Base-by-base conservation (phyloP, 768 basidiomycete species). In the Lactarius indigo region DNA sequence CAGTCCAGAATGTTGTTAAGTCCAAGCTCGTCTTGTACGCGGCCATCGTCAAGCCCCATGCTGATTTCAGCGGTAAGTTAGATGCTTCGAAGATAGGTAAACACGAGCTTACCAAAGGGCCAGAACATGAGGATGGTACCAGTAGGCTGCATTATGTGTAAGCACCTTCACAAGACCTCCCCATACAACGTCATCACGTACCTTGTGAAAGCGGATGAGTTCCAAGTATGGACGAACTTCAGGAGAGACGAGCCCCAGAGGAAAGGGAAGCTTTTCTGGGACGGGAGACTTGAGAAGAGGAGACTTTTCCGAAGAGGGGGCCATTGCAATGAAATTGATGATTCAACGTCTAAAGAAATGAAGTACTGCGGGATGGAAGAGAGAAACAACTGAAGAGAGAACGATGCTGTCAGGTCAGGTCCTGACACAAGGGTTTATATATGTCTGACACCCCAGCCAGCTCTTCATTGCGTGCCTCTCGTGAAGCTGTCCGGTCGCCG, bases 41-140 rank as follows among this genome's bases (percentile, higher is more conserved):
- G 15, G 64, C 65, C 71, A 73, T 65, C 5, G 68, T 69, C 28
- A 73, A 35, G 17, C 65, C 69, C 72, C 72, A 73, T 5, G 68
- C 72, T 73, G 39, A 28, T 41, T 61, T 41, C n/a, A 3, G 10
- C 17, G 8, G 18, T 60, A 23, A 62, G 52, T 23, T 6, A 37
- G 41, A n/a, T 20, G 23, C 0, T 8, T 50, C 8, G 30, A 28
- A 26, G 6, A 41, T 8, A 28, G 9, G 6, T 26, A 23, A 61
- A 66, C 65, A 59, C 33, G 42, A 44, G 28, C 64, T 20, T 44
- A 64, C 64, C 57, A 57, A 59, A 64, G 26, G 64, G 64, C 64
- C 64, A 64, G 57, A 64, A 59, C 57, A 64, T 47, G 63, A 70
- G 63, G 31, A 70, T 69, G 20, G 68, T 70, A 8, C 69, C 69